Evolutionary conservation across 192 early-diverging fungal genomes (phyloP).

Genomic region (Funneliformis mosseae): DNA sequence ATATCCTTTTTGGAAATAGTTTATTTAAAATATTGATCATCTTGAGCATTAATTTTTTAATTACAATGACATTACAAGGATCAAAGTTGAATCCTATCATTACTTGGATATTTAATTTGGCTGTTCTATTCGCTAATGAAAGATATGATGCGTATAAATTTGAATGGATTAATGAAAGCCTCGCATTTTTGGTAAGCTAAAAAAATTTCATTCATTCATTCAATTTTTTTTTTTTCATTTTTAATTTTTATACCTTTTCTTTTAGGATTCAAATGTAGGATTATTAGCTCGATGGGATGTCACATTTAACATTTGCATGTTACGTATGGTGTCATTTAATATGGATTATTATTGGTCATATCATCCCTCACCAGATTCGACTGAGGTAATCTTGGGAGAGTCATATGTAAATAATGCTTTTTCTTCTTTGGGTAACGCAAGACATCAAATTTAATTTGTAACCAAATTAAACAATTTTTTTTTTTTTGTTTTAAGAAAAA

Average conservation of each 20-base stretch:
- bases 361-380: constrained; percentile 21
- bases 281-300: constrained; percentile 83
- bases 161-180: constrained; percentile 41
- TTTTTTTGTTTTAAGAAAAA: constrained; percentile 43
- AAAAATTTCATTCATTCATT: not conserved
- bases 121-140: constrained; percentile 81
- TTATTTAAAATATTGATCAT: constrained; percentile 75
- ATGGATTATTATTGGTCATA: constrained; percentile 91
- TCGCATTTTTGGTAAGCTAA: constrained; percentile 67
- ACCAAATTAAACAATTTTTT: not conserved
- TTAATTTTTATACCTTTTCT: not conserved
- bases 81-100: constrained; percentile 60
- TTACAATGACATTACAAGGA: constrained; percentile 57
- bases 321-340: constrained; percentile 89
- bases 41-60: constrained; percentile 63
- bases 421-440: not conserved
- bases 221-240: constrained; percentile 3
- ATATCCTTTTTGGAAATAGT: constrained; percentile 73
- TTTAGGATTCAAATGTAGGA: constrained; percentile 69
- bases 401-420: constrained; percentile 3
- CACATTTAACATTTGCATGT: constrained; percentile 86
- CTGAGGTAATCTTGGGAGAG: constrained; percentile 35
- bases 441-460: not conserved
- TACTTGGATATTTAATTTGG: constrained; percentile 84
- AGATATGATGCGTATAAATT: constrained; percentile 75